These are phyloP conservation scores for Ophiorrhiza pumila DNA, from an alignment of 257 asterid species.

Conservation along the genomic window DNA sequence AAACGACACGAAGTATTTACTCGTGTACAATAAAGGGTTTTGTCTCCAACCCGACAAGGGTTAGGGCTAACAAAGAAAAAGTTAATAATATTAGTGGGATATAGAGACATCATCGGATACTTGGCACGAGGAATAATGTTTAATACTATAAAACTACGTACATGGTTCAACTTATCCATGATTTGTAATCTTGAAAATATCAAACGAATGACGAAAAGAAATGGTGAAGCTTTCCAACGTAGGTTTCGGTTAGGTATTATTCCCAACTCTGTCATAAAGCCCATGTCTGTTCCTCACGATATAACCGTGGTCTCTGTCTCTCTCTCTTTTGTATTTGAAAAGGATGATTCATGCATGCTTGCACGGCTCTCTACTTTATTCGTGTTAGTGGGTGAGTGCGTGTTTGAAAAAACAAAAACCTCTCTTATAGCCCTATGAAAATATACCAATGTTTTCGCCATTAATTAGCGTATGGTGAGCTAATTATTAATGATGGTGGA, in stretches of 20 bases:
- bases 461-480: background rate
- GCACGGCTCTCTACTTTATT: conserved; percentile 16
- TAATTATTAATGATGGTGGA: background rate
- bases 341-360: conserved; percentile 10
- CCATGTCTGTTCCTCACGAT: conserved; percentile 36
- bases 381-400: background rate
- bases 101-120: conserved; percentile 2
- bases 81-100: conserved; percentile 20
- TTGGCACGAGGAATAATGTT: conserved; percentile 11
- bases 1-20: background rate
- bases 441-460: background rate
- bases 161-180: conserved; percentile 5
- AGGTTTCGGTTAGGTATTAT: conserved; percentile 29
- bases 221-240: conserved; percentile 20
- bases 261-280: conserved; percentile 42
- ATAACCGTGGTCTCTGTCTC: conserved; percentile 11
- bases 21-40: background rate
- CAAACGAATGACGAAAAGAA: conserved; percentile 20
- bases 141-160: background rate
- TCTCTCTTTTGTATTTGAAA: background rate
- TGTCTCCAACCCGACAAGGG: background rate
- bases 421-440: background rate
- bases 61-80: background rate
- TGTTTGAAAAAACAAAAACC: background rate
- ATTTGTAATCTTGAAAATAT: background rate